A percentile compares a stretch with the other conserved stretches of the same genome.
Evolutionary conservation across 345 rosid genomes (phyloP).

Genomic region (Pugionium cornutum): DNA sequence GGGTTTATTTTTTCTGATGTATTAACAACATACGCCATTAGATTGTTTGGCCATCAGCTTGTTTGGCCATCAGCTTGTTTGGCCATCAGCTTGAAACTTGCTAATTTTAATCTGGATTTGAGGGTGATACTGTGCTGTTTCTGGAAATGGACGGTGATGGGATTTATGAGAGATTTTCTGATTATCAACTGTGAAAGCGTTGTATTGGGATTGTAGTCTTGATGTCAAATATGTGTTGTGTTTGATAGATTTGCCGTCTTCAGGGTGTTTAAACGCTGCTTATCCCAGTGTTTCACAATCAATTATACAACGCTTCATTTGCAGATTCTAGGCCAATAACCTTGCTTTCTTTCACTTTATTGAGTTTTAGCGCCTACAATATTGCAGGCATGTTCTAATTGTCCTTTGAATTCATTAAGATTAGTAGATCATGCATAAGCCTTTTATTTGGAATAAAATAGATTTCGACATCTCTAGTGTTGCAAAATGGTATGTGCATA

Average conservation of each 20-base stretch:
- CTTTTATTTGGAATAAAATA: background rate
- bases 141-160: too few species aligned
- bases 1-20: background rate
- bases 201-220: background rate
- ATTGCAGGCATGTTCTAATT: background rate
- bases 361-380: background rate
- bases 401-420: background rate
- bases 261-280: background rate
- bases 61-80: too few species aligned
- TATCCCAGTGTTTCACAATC: background rate
- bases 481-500: background rate
- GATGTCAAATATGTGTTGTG: background rate
- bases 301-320: too few species aligned
- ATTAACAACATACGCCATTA: background rate
- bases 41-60: background rate
- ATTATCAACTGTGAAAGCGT: slow-evolving; percentile 1
- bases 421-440: background rate
- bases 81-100: background rate
- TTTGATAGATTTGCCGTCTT: background rate
- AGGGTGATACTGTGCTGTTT: background rate
- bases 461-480: background rate
- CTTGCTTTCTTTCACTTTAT: background rate
- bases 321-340: too few species aligned
- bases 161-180: background rate
- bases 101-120: background rate